Conservation (phyloP, 2,329 filamentous ascomycete species). For the Lachnellula occidentalis region DNA sequence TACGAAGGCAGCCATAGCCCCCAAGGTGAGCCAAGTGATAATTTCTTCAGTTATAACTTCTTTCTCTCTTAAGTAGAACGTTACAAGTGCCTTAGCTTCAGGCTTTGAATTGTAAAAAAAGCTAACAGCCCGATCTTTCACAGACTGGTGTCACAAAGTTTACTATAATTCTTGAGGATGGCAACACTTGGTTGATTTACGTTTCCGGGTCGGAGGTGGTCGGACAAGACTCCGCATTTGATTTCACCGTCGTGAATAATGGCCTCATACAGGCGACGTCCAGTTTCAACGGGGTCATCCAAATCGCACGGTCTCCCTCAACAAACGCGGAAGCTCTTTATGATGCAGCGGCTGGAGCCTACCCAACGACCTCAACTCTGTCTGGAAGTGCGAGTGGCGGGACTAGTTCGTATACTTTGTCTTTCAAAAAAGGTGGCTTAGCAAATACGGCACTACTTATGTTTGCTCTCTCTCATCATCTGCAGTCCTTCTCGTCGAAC, state of each 20-base stretch:
- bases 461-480: slow-evolving; percentile 84
- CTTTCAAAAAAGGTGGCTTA: slow-evolving; percentile 67
- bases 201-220: slow-evolving; percentile 54
- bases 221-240: slow-evolving; percentile 34
- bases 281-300: slow-evolving; percentile 72
- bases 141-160: slow-evolving; percentile 66
- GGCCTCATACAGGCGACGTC: slow-evolving; percentile 57
- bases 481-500: slow-evolving; percentile 62
- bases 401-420: slow-evolving; percentile 66
- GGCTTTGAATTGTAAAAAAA: not conserved
- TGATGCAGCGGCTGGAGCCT: slow-evolving; percentile 72
- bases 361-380: slow-evolving; percentile 59
- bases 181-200: slow-evolving; percentile 75
- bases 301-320: slow-evolving; percentile 72
- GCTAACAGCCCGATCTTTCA: not conserved
- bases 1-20: slow-evolving; percentile 48
- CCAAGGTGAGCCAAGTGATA: slow-evolving; percentile 35
- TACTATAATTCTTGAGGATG: slow-evolving; percentile 65
- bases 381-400: slow-evolving; percentile 55
- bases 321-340: slow-evolving; percentile 60
- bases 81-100: too few relatives aligned
- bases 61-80: too few relatives aligned
- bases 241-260: slow-evolving; percentile 63
- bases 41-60: too few relatives aligned
- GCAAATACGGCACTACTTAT: slow-evolving; percentile 61